A percentile compares a stretch with the other conserved stretches of the same genome.
phyloP scores from a whole-genome alignment of 1,139 yeast species.

The Candida tropicalis region DNA sequence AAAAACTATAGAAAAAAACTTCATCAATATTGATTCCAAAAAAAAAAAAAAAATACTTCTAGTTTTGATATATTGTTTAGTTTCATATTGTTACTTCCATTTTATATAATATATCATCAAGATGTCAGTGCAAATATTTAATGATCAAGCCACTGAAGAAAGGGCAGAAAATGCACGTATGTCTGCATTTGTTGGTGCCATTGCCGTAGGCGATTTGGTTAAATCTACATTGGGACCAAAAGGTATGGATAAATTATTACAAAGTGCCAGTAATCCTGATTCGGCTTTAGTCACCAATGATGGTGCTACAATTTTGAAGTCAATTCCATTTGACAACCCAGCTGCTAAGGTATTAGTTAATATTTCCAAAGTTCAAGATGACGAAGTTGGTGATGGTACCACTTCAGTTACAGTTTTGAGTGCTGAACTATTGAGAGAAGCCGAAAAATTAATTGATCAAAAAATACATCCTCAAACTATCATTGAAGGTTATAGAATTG shows the following conservation, averaged over 20 bases:
- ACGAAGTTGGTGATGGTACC: slow-evolving; percentile 98
- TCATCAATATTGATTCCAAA: neutral
- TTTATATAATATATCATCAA: too few relatives aligned
- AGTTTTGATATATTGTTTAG: too few relatives aligned
- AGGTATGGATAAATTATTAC: slow-evolving; percentile 96
- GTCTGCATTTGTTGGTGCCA: slow-evolving; percentile 97
- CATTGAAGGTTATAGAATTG: slow-evolving; percentile 93
- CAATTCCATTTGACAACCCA: slow-evolving; percentile 95
- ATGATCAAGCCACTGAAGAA: slow-evolving; percentile 97
- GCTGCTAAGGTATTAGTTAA: slow-evolving; percentile 98
- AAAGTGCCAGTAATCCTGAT: slow-evolving; percentile 77
- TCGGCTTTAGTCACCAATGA: slow-evolving; percentile 88
- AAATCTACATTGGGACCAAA: slow-evolving; percentile 97
- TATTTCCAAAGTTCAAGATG: slow-evolving; percentile 96
- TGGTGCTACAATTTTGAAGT: slow-evolving; percentile 94
- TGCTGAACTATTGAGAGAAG: slow-evolving; percentile 91
- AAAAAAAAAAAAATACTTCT: too few relatives aligned
- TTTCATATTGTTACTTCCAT: too few relatives aligned
- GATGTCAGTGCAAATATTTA: slow-evolving; percentile 92
- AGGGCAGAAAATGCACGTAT: slow-evolving; percentile 97
- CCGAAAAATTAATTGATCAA: slow-evolving; percentile 88
- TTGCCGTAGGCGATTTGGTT: slow-evolving; percentile 96
- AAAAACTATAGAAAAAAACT: slow-evolving; percentile 2
- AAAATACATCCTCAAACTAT: slow-evolving; percentile 98
- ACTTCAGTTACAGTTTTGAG: slow-evolving; percentile 96